Conservation (phyloP, 78 protist genomes). For the Tieghemostelium lacteum region DNA sequence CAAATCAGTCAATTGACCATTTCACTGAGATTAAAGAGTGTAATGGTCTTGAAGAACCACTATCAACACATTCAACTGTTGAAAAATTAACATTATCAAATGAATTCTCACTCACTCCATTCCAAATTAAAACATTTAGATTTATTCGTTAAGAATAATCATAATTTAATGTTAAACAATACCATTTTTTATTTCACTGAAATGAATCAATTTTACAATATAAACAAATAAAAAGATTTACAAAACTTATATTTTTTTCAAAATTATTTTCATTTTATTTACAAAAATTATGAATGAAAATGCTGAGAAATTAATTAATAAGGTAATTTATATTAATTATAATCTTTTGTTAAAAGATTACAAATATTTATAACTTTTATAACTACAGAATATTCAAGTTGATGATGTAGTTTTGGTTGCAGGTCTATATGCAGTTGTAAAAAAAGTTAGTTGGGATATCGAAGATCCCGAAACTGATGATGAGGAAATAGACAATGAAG, state of each 20-base stretch:
- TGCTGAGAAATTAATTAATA: too few relatives aligned
- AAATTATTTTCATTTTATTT: too few relatives aligned
- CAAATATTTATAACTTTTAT: too few relatives aligned
- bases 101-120: conserved; percentile 3
- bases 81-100: neutral
- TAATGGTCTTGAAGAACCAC: conserved; percentile 51
- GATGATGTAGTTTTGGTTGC: conserved; percentile 38
- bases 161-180: neutral
- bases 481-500: neutral
- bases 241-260: too few relatives aligned
- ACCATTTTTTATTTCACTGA: too few relatives aligned
- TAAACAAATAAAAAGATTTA: too few relatives aligned
- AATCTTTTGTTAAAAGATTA: too few relatives aligned
- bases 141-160: conserved; percentile 4
- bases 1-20: neutral
- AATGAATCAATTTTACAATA: too few relatives aligned
- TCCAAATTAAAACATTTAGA: conserved; percentile 71
- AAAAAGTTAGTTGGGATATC: conserved; percentile 43
- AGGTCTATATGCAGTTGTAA: conserved; percentile 37
- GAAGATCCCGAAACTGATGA: conserved; percentile 6
- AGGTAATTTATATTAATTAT: too few relatives aligned
- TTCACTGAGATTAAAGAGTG: conserved; percentile 4
- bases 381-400: conserved; percentile 19
- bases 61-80: neutral
- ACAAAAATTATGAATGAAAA: too few relatives aligned